phyloP scores from a whole-genome alignment of 768 basidiomycete genomes.

The Sutorius australiensis region DNA sequence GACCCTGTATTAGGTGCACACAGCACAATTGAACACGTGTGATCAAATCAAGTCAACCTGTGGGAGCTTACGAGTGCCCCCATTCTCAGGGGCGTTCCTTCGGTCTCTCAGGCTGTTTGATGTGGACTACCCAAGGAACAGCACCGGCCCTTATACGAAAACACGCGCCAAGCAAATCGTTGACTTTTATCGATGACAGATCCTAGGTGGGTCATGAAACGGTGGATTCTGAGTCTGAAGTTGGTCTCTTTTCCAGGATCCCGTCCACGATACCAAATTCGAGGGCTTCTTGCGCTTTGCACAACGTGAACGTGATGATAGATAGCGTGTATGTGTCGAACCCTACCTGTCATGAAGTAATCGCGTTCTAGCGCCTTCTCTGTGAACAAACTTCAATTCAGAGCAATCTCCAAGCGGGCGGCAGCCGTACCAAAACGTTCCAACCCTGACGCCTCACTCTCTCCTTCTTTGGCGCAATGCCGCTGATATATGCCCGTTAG shows the following conservation, averaged over 20 bases:
- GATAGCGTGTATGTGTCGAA: conserved; percentile 6
- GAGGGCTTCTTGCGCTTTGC: conserved; percentile 77
- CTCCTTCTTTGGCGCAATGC: conserved; percentile 71
- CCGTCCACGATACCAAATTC: conserved; percentile 92
- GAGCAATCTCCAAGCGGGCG: conserved; percentile 21
- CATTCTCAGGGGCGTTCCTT: conserved; percentile 13
- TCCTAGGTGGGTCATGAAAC: conserved; percentile 16
- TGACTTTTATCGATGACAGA: conserved; percentile 11
- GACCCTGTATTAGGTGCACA: conserved; percentile 12
- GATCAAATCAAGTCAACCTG: conserved; percentile 13
- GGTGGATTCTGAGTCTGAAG: conserved; percentile 38
- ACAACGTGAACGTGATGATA: conserved; percentile 23
- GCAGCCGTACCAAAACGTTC: conserved; percentile 69
- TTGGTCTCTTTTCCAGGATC: conserved; percentile 76
- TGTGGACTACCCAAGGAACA: conserved; percentile 1
- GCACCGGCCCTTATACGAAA: conserved; percentile 4
- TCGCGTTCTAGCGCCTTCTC: conserved; percentile 90
- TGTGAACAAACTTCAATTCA: conserved; percentile 32
- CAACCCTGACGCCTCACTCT: conserved; percentile 59
- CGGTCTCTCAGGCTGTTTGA: conserved; percentile 12
- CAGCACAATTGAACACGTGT: conserved; percentile 22
- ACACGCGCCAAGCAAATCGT: conserved; percentile 6
- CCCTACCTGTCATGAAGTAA: conserved; percentile 88
- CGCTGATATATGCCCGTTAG: conserved; percentile 86
- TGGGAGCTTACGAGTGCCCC: conserved; percentile 13